Evolutionary conservation across 441 rosid genomes (phyloP).

Genomic region (Melastoma candidum): DNA sequence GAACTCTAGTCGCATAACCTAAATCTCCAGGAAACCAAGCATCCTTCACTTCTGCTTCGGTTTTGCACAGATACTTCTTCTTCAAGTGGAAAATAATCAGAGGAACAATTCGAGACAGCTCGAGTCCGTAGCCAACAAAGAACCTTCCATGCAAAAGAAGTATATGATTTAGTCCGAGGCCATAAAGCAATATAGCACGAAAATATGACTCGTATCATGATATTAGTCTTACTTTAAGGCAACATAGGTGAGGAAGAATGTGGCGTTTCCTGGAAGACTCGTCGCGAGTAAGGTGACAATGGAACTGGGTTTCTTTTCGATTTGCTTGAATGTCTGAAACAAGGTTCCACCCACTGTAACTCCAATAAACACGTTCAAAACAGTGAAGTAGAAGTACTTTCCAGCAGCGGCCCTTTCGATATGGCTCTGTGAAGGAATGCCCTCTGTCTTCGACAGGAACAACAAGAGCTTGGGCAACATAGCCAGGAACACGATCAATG

Average conservation of each 20-base stretch:
- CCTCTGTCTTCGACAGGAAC: constrained; percentile 77
- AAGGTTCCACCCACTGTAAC: constrained; percentile 67
- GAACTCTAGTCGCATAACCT: constrained; percentile 55
- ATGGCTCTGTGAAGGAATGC: constrained; percentile 68
- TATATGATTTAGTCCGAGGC: background rate
- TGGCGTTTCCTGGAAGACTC: constrained; percentile 64
- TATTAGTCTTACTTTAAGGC: constrained; percentile 57
- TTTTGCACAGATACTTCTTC: constrained; percentile 80
- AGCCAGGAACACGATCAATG: constrained; percentile 49
- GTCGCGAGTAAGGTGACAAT: constrained; percentile 30
- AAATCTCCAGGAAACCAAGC: constrained; percentile 87
- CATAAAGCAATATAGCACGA: background rate
- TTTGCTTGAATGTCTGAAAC: constrained; percentile 36
- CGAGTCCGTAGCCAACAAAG: constrained; percentile 79
- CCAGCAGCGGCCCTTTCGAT: constrained; percentile 75
- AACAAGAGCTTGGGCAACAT: constrained; percentile 60
- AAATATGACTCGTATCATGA: background rate
- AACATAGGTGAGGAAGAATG: constrained; percentile 79
- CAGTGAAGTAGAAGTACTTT: constrained; percentile 68
- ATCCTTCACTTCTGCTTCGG: constrained; percentile 64
- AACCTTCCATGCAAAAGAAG: constrained; percentile 31
- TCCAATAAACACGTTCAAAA: constrained; percentile 78
- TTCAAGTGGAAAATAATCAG: constrained; percentile 71
- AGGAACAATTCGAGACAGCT: constrained; percentile 76
- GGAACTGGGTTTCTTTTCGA: constrained; percentile 33